Evolutionary conservation across 2,329 filamentous ascomycete species (phyloP), one percentile per base, ranked within the genome.

Genomic region (Thyridium curvatum): DNA sequence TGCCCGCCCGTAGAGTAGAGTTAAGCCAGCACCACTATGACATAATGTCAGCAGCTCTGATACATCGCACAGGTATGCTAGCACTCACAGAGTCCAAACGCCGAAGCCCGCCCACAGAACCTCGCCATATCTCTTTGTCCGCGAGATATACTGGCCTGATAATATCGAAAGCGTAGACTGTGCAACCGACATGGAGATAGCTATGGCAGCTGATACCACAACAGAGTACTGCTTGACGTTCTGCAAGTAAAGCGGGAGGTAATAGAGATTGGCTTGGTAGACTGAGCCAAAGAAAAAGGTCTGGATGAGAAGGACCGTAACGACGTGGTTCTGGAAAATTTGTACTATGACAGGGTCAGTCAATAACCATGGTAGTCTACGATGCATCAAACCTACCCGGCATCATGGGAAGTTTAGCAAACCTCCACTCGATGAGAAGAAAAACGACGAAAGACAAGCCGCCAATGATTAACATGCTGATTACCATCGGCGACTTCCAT

Each of bases 191-290:
- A 79, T 58, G 0, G 73, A 66, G 8, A 72, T 58, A 3, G 67
- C 68, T 21, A 77, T 56, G 8, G 63, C 61, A 2, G 77, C 77
- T 4, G 77, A 76, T 17, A 68, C 64, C 3, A 60, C 40, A 12
- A 56, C 47, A 6, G 54, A 52, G 37, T 51, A 58, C 14, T 52
- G 50, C 15, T 52, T 50, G 3, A 69, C 74, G 41, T 79, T 80
- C 46, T 82, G 76, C 33, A 77, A 74, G 53, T 78, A 83, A 0
- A 82, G 59, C 2, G 78, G 78, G 5, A 82, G 53, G 47, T 76
- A 82, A 54, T 80, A 82, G 2, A 82, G 56, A 41, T 71, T 70
- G 3, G 69, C 63, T 46, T 80, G 79, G 47, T 79, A 82, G 2
- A 72, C 70, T 12, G 72, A 62, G 5, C 80, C 77, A 16, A 81